phyloP scores from a whole-genome alignment of 2,329 filamentous ascomycete species.

The Aspergillus fructus region DNA sequence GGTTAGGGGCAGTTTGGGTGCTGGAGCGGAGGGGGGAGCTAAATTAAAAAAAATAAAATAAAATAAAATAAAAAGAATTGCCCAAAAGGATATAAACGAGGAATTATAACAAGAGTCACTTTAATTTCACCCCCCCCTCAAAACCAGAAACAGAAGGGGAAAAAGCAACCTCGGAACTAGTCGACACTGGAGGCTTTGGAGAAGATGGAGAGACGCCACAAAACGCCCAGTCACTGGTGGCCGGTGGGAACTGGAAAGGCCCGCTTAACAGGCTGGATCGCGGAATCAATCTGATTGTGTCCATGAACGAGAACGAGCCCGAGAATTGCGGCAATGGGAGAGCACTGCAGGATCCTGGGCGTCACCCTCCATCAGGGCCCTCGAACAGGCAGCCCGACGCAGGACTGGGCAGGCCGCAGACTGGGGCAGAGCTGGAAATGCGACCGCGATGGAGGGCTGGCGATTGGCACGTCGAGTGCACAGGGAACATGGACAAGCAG shows the following conservation, averaged over 20 bases:
- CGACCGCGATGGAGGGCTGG: no score
- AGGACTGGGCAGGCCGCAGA: no score
- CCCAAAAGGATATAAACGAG: not conserved
- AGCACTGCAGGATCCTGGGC: no score
- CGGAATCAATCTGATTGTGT: no score
- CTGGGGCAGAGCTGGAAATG: no score
- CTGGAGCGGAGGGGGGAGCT: constrained; percentile 1
- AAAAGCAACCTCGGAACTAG: constrained; percentile 9
- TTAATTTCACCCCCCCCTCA: not conserved
- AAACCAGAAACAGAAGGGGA: constrained; percentile 1
- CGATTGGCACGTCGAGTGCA: not conserved
- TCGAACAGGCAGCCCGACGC: no score
- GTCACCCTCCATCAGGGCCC: no score
- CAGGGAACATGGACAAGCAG: not conserved
- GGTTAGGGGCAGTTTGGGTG: not conserved
- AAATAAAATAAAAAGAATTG: not conserved
- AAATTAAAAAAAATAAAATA: not conserved
- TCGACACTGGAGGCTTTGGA: constrained; percentile 4
- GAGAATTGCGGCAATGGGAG: constrained; percentile 3
- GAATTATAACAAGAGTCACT: constrained; percentile 1
- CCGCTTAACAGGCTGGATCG: no score
- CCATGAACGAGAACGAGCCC: not conserved
- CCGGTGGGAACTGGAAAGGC: not conserved
- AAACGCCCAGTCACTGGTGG: constrained; percentile 5
- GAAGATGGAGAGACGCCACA: constrained; percentile 9